phyloP scores from a whole-genome alignment of 2,329 filamentous ascomycete genomes.

The Trichocomaceae sp. region DNA sequence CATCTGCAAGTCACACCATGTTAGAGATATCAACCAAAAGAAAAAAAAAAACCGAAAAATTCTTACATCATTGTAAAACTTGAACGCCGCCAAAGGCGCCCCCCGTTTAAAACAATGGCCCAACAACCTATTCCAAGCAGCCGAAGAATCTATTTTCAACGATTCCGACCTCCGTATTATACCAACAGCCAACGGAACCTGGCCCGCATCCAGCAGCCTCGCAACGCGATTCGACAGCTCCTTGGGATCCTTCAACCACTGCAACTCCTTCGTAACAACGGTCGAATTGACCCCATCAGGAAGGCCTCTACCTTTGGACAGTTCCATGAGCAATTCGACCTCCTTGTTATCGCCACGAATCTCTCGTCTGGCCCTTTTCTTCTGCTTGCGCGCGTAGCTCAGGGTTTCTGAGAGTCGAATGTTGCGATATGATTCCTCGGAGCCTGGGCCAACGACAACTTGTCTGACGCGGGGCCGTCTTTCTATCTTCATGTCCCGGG shows the following conservation, averaged over 20 bases:
- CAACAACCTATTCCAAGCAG: slow-evolving; percentile 85
- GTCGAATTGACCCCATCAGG: slow-evolving; percentile 17
- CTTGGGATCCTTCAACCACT: slow-evolving; percentile 62
- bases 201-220: slow-evolving; percentile 51
- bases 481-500: too few relatives aligned
- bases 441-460: neutral
- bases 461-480: neutral
- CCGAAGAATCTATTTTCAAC: slow-evolving; percentile 56
- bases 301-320: slow-evolving; percentile 14
- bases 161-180: slow-evolving; percentile 62
- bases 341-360: slow-evolving; percentile 5
- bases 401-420: slow-evolving; percentile 1
- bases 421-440: neutral
- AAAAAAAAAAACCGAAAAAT: neutral
- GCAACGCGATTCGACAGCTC: slow-evolving; percentile 64
- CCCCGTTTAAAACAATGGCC: slow-evolving; percentile 59
- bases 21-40: neutral
- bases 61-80: slow-evolving; percentile 77
- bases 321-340: slow-evolving; percentile 13
- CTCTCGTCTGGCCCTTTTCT: neutral
- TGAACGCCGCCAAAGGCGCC: slow-evolving; percentile 60
- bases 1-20: slow-evolving; percentile 54
- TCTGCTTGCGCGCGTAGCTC: neutral
- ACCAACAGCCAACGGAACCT: slow-evolving; percentile 60
- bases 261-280: slow-evolving; percentile 50